Conservation (phyloP, 257 asterid genomes). For the Buddleja alternifolia region DNA sequence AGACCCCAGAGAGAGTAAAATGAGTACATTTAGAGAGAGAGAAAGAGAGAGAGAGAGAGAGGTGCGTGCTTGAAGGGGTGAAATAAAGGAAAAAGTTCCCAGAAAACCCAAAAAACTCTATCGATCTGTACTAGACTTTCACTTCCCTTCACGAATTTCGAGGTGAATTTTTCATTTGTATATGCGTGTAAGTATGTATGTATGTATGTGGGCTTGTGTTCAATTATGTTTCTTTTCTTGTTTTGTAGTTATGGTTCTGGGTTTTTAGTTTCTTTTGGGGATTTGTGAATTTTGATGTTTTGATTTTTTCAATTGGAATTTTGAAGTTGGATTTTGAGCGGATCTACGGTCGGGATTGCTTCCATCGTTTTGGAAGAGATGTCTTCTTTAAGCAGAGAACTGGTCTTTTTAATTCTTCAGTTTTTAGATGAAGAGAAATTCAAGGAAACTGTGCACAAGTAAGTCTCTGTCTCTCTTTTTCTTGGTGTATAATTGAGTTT, state of each 20-base stretch:
- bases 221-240: not conserved
- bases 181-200: not conserved
- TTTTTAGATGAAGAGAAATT: conserved; percentile 60
- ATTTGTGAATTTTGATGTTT: conserved; percentile 28
- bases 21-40: too few relatives aligned
- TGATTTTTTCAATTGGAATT: not conserved
- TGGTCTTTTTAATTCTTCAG: conserved; percentile 59
- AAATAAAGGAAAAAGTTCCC: conserved; percentile 14
- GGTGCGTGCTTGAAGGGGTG: conserved; percentile 27
- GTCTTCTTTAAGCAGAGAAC: conserved; percentile 58
- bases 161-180: conserved; percentile 19
- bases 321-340: conserved; percentile 35
- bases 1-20: conserved; percentile 23
- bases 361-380: conserved; percentile 33
- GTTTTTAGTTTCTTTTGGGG: not conserved
- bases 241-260: conserved; percentile 2
- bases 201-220: not conserved
- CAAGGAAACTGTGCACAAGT: conserved; percentile 65
- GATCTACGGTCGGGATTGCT: conserved; percentile 38
- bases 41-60: conserved; percentile 17
- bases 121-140: conserved; percentile 31
- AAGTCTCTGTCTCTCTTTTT: conserved; percentile 9
- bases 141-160: conserved; percentile 19
- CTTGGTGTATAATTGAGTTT: not conserved
- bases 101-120: conserved; percentile 25